Conservation (phyloP, 306 rosid species). For the Quercus alba region DNA sequence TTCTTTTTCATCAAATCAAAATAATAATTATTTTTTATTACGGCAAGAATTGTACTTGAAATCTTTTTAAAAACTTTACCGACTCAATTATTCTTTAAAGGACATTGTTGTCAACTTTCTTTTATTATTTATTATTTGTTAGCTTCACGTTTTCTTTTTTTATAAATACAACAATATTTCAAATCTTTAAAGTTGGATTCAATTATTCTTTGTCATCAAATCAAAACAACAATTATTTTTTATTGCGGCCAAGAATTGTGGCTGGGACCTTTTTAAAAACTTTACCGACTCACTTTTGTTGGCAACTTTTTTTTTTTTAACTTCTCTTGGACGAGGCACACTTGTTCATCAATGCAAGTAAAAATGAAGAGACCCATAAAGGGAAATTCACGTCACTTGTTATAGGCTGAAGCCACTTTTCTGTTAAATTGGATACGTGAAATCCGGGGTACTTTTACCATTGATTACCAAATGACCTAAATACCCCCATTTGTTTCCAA, state of each 20-base stretch:
- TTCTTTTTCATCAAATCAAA: too few species aligned
- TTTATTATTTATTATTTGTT: background rate
- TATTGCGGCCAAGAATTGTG: accelerated
- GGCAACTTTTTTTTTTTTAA: too few species aligned
- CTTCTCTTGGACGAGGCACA: background rate
- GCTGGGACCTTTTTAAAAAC: too few species aligned
- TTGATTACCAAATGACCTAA: slow-evolving; percentile 1
- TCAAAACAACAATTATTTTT: too few species aligned
- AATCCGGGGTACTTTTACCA: slow-evolving; percentile 37
- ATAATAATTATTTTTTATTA: too few species aligned
- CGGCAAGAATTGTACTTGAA: accelerated
- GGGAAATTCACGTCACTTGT: slow-evolving; percentile 20
- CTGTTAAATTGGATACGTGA: slow-evolving; percentile 34
- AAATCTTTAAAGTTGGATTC: too few species aligned
- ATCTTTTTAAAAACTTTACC: too few species aligned
- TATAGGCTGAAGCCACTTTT: slow-evolving; percentile 17
- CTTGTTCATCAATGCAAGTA: slow-evolving; percentile 20
- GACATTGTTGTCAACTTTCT: background rate
- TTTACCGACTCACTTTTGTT: too few species aligned
- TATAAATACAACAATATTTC: too few species aligned
- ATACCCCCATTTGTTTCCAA: slow-evolving; percentile 1
- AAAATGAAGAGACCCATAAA: slow-evolving; percentile 14
- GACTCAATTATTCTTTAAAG: background rate
- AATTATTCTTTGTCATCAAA: too few species aligned
- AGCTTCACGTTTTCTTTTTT: background rate